These are phyloP conservation scores for Gossypium arboreum DNA, from an alignment of 345 rosid genomes.

Conservation along the genomic window DNA sequence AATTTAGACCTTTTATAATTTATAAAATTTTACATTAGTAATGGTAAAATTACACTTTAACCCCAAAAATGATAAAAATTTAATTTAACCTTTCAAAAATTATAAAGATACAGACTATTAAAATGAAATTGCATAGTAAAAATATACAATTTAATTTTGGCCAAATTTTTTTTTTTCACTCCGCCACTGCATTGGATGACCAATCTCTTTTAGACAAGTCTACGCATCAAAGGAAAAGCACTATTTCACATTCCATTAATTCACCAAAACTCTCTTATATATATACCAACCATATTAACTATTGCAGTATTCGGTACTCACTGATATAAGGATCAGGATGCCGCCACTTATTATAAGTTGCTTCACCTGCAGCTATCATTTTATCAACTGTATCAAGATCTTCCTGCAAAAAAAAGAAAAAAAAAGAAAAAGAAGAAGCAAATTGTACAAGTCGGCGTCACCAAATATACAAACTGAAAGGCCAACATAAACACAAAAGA, in stretches of 20 bases:
- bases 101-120: no score
- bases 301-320: conserved; percentile 19
- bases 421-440: background rate
- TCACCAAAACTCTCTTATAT: background rate
- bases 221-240: background rate
- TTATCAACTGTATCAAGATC: conserved; percentile 79
- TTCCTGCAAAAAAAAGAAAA: conserved; percentile 39
- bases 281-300: background rate
- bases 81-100: no score
- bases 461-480: background rate
- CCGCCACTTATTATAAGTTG: conserved; percentile 69
- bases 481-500: background rate
- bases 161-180: no score
- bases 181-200: no score
- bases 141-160: no score
- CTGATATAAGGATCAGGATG: conserved; percentile 70
- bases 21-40: no score
- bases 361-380: conserved; percentile 75
- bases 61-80: no score
- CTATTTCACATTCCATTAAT: background rate
- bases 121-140: no score
- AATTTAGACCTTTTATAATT: no score
- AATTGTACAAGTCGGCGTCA: conserved; percentile 1
- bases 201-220: background rate
- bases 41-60: accelerated